phyloP scores from a whole-genome alignment of 2,329 filamentous ascomycete species.

The Ambrosiella beaveri region DNA sequence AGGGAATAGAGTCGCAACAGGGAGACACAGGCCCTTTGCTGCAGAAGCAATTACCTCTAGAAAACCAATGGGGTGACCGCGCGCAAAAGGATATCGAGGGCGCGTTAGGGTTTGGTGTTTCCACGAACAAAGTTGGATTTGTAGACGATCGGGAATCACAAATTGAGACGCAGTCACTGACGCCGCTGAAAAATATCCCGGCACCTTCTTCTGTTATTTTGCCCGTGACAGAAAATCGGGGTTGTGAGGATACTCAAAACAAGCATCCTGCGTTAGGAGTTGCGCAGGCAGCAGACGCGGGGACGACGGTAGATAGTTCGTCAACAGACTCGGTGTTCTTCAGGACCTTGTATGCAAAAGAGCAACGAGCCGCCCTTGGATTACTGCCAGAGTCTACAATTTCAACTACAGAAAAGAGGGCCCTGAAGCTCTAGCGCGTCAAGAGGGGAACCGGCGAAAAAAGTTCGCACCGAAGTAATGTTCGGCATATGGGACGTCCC shows the following conservation, averaged over 20 bases:
- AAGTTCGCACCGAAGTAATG: background rate
- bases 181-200: background rate
- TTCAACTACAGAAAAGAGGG: background rate
- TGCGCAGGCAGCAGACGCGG: background rate
- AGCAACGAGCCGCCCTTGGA: slow-evolving; percentile 20
- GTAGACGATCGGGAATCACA: background rate
- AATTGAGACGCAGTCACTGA: background rate
- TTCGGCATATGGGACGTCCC: background rate
- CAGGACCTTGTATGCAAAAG: slow-evolving; percentile 29
- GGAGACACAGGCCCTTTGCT: background rate
- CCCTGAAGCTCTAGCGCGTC: background rate
- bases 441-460: background rate
- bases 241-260: too few relatives aligned
- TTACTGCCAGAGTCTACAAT: background rate
- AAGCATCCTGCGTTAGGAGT: background rate
- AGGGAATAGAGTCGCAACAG: background rate
- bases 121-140: background rate
- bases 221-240: too few relatives aligned
- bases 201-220: too few relatives aligned
- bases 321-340: slow-evolving; percentile 34
- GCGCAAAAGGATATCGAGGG: background rate
- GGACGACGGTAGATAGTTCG: slow-evolving; percentile 9
- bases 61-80: background rate
- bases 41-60: background rate
- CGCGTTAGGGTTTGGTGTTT: background rate